Base-by-base conservation (phyloP, 306 rosid genomes). In the Macrotyloma uniflorum region DNA sequence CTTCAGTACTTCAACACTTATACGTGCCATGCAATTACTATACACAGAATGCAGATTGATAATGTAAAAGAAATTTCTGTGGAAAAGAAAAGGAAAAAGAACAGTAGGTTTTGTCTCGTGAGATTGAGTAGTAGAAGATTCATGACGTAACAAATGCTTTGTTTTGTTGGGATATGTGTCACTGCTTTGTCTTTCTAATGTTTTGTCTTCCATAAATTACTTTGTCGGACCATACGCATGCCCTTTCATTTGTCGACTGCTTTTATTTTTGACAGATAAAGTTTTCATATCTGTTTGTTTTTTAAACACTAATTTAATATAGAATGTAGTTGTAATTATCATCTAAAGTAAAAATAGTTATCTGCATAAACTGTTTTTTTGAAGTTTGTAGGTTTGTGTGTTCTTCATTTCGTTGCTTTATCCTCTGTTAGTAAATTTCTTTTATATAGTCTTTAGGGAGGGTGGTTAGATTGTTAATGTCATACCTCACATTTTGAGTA, bases 211-310 rank as follows among this genome's bases (percentile, higher is more conserved):
- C 5, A 40, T 24, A 55, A 4, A 23, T 55, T 59, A 2, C 59
- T 59, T 26, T 75, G 47, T 75, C 32, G 18, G 57, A 70, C 16
- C 74, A 53, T 47, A 53, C 64, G 76, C 76, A 51, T 70, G 76
- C 79, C 64, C 45, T 57, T 28, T 26, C 7, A 13, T 28, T 58
- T 74, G 70, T 74, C 79, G 15, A 20, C 18, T 43, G 15, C 51
- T 8, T 53, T 35, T 32, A 11, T 32, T 30, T 15, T 24, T 59
- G 2, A 28, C 13, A 2, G 11, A 28, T 6, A 58, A 58, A 13
- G 8, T 23, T 54, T 55, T 23, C 1, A 23, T 57, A n/a, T 24
- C 1, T 4, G 4, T 55, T 55, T 23, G 11, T 4, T 23, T 24
- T 23, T 13, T 57, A 12, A 24, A n/a, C n/a, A n/a, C 24, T 23